Evolutionary conservation across 1,284 basidiomycete genomes (phyloP).

Genomic region (Mixia osmundae): DNA sequence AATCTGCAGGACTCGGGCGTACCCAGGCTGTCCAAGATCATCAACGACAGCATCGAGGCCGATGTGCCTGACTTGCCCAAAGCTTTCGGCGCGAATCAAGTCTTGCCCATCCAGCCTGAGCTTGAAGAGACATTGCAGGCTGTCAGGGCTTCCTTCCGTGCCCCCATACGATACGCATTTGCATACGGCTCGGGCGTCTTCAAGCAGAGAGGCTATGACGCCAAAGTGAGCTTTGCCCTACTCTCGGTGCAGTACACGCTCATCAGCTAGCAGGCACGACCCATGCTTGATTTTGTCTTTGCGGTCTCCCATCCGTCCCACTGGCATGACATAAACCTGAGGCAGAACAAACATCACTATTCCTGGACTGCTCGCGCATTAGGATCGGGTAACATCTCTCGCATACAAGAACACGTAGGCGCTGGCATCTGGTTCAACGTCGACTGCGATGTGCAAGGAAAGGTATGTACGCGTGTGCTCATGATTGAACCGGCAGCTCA

Average conservation of each 20-base stretch:
- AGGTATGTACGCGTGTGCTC: slow-evolving; percentile 35
- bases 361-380: slow-evolving; percentile 56
- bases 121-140: slow-evolving; percentile 50
- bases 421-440: slow-evolving; percentile 93
- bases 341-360: slow-evolving; percentile 72
- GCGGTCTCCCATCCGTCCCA: slow-evolving; percentile 73
- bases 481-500: background rate
- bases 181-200: slow-evolving; percentile 90
- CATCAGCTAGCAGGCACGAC: slow-evolving; percentile 21
- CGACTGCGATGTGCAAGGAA: slow-evolving; percentile 54
- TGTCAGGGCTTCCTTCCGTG: slow-evolving; percentile 49
- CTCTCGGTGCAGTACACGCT: background rate
- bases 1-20: no score
- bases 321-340: slow-evolving; percentile 87
- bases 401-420: slow-evolving; percentile 43
- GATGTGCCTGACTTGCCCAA: no score
- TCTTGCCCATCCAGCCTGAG: no score
- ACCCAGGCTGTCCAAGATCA: no score
- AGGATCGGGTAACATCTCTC: slow-evolving; percentile 50
- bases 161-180: slow-evolving; percentile 74
- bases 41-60: no score
- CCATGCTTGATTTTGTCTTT: slow-evolving; percentile 89
- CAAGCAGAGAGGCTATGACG: slow-evolving; percentile 48
- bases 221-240: slow-evolving; percentile 8
- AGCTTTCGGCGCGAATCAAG: no score